A percentile compares a stretch with the other conserved stretches of the same genome.
Evolutionary conservation across 805 yeast species (phyloP).

Genomic region (Lipomyces orientalis): DNA sequence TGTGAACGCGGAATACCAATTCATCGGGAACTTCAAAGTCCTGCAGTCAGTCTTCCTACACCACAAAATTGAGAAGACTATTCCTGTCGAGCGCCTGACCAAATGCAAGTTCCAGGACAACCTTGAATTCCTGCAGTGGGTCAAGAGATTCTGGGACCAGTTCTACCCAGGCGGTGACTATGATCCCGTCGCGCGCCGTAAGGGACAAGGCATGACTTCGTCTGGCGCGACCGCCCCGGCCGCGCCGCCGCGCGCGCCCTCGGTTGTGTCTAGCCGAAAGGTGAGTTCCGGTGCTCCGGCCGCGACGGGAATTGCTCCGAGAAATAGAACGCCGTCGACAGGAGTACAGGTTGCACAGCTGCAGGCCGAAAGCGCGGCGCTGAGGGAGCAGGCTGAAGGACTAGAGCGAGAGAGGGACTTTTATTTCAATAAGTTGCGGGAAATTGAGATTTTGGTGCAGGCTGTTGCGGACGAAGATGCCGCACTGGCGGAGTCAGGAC

Average conservation of each 20-base stretch:
- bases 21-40: slow-evolving; percentile 78
- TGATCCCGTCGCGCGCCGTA: slow-evolving; percentile 69
- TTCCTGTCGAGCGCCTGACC: slow-evolving; percentile 80
- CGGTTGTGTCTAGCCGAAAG: slow-evolving; percentile 30
- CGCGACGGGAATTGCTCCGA: slow-evolving; percentile 20
- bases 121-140: slow-evolving; percentile 92
- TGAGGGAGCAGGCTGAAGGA: slow-evolving; percentile 64
- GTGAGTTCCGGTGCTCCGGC: slow-evolving; percentile 14
- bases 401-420: slow-evolving; percentile 82
- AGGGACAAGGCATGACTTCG: slow-evolving; percentile 38
- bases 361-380: slow-evolving; percentile 61
- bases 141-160: slow-evolving; percentile 80
- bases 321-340: slow-evolving; percentile 34
- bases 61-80: slow-evolving; percentile 70
- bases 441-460: slow-evolving; percentile 81
- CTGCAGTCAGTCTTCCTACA: slow-evolving; percentile 79
- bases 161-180: slow-evolving; percentile 70
- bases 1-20: slow-evolving; percentile 75
- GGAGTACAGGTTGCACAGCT: slow-evolving; percentile 42
- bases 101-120: slow-evolving; percentile 94
- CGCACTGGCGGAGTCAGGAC: slow-evolving; percentile 64
- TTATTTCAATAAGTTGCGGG: slow-evolving; percentile 86
- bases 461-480: slow-evolving; percentile 60
- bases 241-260: slow-evolving; percentile 23
- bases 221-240: slow-evolving; percentile 12